Evolutionary conservation across 495 filamentous ascomycete species (phyloP).

Genomic region (Pyronema omphalodes): DNA sequence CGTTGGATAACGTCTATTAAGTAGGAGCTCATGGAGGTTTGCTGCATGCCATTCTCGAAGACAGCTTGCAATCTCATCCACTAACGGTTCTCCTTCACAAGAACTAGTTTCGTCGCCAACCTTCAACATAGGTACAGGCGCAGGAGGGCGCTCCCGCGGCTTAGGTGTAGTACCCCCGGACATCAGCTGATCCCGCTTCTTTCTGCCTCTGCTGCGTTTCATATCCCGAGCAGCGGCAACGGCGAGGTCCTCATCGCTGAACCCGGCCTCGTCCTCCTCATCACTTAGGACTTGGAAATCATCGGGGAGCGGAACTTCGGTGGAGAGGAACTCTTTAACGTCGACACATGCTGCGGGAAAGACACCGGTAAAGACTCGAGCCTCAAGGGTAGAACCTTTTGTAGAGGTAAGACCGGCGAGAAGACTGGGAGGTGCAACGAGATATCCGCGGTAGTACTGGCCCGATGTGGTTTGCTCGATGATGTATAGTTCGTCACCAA

Average conservation of each 20-base stretch:
- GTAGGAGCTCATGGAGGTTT: constrained; percentile 82
- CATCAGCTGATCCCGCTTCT: constrained; percentile 24
- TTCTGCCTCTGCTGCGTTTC: constrained; percentile 3
- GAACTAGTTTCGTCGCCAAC: constrained; percentile 91
- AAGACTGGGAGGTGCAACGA: constrained; percentile 82
- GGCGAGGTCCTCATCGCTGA: constrained; percentile 28
- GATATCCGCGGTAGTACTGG: constrained; percentile 86
- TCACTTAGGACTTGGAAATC: background rate
- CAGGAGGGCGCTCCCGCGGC: constrained; percentile 42
- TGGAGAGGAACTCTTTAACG: constrained; percentile 29
- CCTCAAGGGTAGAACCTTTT: constrained; percentile 84
- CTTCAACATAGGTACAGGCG: constrained; percentile 91
- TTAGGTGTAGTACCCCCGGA: constrained; percentile 25
- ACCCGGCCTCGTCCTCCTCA: constrained; percentile 24
- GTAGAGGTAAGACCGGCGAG: constrained; percentile 79
- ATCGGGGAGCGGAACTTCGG: background rate
- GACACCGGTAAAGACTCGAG: constrained; percentile 89
- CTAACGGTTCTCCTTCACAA: constrained; percentile 70
- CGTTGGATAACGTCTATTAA: constrained; percentile 58
- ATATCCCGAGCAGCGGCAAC: constrained; percentile 14
- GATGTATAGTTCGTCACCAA: constrained; percentile 95
- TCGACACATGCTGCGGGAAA: constrained; percentile 89
- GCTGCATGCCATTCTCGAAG: constrained; percentile 95
- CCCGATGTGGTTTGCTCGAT: constrained; percentile 80
- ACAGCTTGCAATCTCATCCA: constrained; percentile 94